Conservation (phyloP, 2,329 filamentous ascomycete genomes). For the Lizonia empirigonia region DNA sequence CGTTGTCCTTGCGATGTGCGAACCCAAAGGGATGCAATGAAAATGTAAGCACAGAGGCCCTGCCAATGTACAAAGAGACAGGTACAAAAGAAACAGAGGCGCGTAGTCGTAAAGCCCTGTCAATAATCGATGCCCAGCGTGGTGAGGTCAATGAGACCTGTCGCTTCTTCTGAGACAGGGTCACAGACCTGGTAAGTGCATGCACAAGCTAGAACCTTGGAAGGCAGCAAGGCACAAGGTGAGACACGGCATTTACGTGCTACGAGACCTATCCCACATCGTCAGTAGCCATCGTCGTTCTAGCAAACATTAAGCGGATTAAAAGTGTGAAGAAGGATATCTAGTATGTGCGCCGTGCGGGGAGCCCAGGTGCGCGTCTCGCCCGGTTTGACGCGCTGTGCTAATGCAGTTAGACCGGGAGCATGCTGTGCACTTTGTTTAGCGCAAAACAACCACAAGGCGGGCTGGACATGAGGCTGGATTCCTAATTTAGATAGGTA, state of each 20-base stretch:
- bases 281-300: conserved; percentile 9
- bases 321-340: background rate
- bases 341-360: background rate
- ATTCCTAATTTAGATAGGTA: too few species aligned
- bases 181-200: conserved; percentile 18
- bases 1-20: background rate
- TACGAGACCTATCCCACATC: conserved; percentile 9
- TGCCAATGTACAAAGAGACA: background rate
- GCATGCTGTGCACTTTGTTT: background rate
- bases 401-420: background rate
- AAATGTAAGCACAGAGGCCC: background rate
- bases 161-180: conserved; percentile 4
- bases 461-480: too few species aligned
- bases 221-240: conserved; percentile 8
- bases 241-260: conserved; percentile 15
- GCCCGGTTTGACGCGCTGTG: conserved; percentile 10
- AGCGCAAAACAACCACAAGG: background rate
- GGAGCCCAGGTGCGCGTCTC: conserved; percentile 22
- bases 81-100: background rate
- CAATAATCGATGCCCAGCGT: conserved; percentile 9
- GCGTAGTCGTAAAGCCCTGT: background rate
- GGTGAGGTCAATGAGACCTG: conserved; percentile 10
- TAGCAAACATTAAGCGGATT: conserved; percentile 1
- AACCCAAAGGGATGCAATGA: background rate
- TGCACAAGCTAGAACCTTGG: too few species aligned